Evolutionary conservation across 345 rosid species (phyloP).

Genomic region (Bruguiera sexangula): DNA sequence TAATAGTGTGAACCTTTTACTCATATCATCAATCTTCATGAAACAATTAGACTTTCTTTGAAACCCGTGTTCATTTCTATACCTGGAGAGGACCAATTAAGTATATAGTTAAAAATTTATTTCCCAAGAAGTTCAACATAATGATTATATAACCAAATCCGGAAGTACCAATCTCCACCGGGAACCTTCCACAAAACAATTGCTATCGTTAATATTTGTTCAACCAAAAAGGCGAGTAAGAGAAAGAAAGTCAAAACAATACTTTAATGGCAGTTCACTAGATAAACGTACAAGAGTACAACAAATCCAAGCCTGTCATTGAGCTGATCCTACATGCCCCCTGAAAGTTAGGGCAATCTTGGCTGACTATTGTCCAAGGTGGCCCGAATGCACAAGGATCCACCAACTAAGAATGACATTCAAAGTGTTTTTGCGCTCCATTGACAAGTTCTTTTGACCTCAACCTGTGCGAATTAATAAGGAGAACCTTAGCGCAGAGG

Average conservation of each 20-base stretch:
- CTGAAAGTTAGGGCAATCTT: not conserved
- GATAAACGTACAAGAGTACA: not conserved
- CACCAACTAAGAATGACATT: not conserved
- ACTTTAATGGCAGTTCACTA: not conserved
- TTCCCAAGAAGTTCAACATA: no score
- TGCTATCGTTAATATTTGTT: not conserved
- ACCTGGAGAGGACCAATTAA: no score
- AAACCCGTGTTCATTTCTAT: no score
- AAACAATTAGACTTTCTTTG: no score
- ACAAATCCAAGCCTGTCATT: constrained; percentile 1
- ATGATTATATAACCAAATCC: no score
- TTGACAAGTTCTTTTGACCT: constrained; percentile 2
- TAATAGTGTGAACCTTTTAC: no score
- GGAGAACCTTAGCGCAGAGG: constrained; percentile 34
- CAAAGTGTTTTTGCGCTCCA: no score
- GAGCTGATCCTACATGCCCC: not conserved
- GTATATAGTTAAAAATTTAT: no score
- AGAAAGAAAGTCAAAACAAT: no score
- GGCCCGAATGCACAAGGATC: not conserved
- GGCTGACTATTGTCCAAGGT: not conserved
- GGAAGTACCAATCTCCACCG: no score
- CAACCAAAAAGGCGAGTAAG: not conserved
- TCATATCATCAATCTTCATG: no score
- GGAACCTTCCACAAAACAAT: not conserved
- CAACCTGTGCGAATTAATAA: not conserved